phyloP scores from a whole-genome alignment of 75 land plant species.

The Pinus tabuliformis region DNA sequence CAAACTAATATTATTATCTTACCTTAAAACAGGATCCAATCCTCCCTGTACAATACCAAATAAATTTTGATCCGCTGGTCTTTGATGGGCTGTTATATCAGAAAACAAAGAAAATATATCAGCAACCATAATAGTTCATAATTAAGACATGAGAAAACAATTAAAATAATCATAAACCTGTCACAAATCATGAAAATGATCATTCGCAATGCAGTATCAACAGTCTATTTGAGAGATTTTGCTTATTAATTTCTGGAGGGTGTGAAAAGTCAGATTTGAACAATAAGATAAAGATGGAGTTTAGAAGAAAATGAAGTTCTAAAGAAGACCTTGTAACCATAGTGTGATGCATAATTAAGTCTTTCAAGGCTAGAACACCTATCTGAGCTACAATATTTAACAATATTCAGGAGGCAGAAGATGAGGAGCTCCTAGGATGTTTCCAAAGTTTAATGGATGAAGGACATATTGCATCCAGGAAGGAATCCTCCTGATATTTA shows the following conservation, averaged over 20 bases:
- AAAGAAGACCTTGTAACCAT: too few relatives aligned
- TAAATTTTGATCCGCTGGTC: constrained; percentile 83
- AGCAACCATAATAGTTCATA: constrained; percentile 3
- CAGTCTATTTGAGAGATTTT: neutral
- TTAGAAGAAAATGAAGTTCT: neutral
- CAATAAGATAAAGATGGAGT: neutral
- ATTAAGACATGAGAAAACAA: neutral
- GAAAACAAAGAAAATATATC: constrained; percentile 8
- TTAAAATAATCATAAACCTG: neutral
- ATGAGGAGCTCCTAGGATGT: too few relatives aligned
- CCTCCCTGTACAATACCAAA: constrained; percentile 99
- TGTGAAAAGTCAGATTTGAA: neutral
- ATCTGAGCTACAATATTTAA: too few relatives aligned
- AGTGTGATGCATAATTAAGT: too few relatives aligned
- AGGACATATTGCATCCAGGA: too few relatives aligned
- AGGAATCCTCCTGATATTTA: too few relatives aligned
- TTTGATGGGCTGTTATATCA: constrained; percentile 70
- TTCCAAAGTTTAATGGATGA: too few relatives aligned
- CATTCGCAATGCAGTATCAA: neutral
- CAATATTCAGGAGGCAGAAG: too few relatives aligned
- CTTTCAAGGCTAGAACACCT: too few relatives aligned
- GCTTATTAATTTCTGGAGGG: neutral
- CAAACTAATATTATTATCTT: constrained; percentile 3
- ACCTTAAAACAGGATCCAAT: constrained; percentile 93
- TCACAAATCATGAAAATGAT: neutral